Percentiles rank a stretch among this genome's conserved stretches.
These are phyloP conservation scores for Backusella macrospora DNA, from an alignment of 192 early-diverging fungal genomes.

Conservation along the genomic window DNA sequence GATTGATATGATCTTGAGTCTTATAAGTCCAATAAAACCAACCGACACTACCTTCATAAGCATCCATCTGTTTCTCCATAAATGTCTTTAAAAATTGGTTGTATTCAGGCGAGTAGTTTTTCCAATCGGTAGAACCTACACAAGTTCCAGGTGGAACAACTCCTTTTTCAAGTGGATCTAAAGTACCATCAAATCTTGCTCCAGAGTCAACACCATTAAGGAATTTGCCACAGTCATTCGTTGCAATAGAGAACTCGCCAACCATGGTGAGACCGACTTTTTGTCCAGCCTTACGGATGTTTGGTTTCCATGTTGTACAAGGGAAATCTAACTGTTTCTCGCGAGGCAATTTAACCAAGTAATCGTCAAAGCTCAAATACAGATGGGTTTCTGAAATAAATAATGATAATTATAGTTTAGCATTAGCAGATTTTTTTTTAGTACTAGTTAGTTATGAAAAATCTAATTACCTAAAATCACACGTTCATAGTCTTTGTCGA, in stretches of 20 bases:
- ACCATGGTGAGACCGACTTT: conserved; percentile 64
- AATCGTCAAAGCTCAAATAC: conserved; percentile 51
- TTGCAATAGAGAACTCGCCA: conserved; percentile 72
- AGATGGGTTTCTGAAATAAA: conserved; percentile 48
- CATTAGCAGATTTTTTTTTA: conserved; percentile 4
- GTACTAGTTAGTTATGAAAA: neutral
- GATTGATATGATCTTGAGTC: conserved; percentile 60
- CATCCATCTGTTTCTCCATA: conserved; percentile 61
- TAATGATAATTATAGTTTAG: neutral
- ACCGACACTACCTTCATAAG: conserved; percentile 60
- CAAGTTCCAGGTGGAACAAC: conserved; percentile 60
- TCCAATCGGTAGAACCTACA: conserved; percentile 48
- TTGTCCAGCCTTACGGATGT: conserved; percentile 41
- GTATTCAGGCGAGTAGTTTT: conserved; percentile 47
- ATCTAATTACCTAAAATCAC: conserved; percentile 46
- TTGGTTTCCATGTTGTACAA: conserved; percentile 25
- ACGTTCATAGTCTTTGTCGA: conserved; percentile 38
- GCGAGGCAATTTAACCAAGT: conserved; percentile 33
- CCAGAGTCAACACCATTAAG: conserved; percentile 67
- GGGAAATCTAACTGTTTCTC: conserved; percentile 35
- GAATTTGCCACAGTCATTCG: conserved; percentile 74
- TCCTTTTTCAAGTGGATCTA: conserved; percentile 31
- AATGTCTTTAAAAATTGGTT: conserved; percentile 52
- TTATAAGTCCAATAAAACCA: conserved; percentile 81
- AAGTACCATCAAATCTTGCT: conserved; percentile 66